These are phyloP conservation scores for Alternaria gaisen DNA, from an alignment of 2,329 filamentous ascomycete genomes.

Conservation along the genomic window DNA sequence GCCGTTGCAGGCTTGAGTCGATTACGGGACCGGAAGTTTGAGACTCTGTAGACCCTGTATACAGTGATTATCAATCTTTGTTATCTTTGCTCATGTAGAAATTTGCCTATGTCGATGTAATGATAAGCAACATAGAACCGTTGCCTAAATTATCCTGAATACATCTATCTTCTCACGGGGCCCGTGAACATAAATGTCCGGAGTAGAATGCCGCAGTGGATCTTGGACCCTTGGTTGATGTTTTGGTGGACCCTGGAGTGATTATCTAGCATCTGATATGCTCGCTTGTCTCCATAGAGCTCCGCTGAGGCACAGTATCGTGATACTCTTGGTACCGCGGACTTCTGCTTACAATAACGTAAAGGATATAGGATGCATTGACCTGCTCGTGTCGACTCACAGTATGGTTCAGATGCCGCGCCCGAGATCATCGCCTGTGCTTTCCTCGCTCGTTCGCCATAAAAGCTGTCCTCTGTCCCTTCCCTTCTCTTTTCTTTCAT, in stretches of 20 bases:
- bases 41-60: not conserved
- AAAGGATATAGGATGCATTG: not conserved
- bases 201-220: not conserved
- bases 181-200: not conserved
- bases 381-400: not conserved
- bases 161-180: not conserved
- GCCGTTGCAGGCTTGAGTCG: not conserved
- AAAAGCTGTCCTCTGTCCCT: not conserved
- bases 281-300: not conserved
- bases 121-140: not conserved
- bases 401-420: not conserved
- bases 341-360: not conserved
- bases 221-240: not conserved
- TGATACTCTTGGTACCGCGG: not conserved
- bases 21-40: not conserved
- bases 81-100: not conserved
- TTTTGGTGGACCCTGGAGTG: not conserved
- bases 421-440: not conserved
- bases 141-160: not conserved
- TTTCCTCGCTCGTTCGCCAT: not conserved
- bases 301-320: not conserved
- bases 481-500: not conserved
- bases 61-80: not conserved
- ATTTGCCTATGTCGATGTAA: not conserved
- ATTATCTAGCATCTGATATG: not conserved